Evolutionary conservation across 164 flowering plant genomes (phyloP), one percentile per base, ranked within the genome.

Genomic region (Vitis riparia): DNA sequence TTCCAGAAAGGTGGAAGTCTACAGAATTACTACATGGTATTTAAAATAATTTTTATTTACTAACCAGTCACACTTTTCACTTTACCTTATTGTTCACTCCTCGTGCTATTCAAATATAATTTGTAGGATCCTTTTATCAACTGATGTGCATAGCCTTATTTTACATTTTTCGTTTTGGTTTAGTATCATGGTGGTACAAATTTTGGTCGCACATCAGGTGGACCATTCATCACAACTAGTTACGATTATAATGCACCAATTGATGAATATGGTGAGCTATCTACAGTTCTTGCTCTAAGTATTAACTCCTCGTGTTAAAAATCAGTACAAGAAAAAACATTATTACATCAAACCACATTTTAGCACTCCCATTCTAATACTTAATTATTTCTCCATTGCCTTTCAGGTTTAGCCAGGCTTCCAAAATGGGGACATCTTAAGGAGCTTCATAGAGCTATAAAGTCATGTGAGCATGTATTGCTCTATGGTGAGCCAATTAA

Each of bases 101-200:
- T 11, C 47, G 66, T 8, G 14, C 48, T 61, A 61, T 63, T 63
- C 12, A 13, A 19, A 30, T 7, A 23, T 53, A 10, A 1, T 8
- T 14, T 7, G 27, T 56, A 27, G 9, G 48, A 8, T 8, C 30
- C 14, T 44, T 16, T 62, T 32, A 3, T 44, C 17, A 53, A 9
- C 12, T 62, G 11, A 7, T 56, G 11, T 63, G 23, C 19, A 19
- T 23, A 52, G 12, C 47, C 15, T 30, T 17, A 9, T 15, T 55
- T 63, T 53, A 7, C 55, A 37, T 10, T 47, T 71, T 30, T 1
- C 58, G 13, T 57, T 57, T 48, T 32, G 11, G 27, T 75, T 61
- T 70, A 95, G 99, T 95, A 95, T 78, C 99, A 95, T 81, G 99
- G 99, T 19, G 99, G 99, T 66, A 95, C 99, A 80, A 95, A 95